Evolutionary conservation across 2,329 filamentous ascomycete species (phyloP).

Genomic region (Clonostachys solani): DNA sequence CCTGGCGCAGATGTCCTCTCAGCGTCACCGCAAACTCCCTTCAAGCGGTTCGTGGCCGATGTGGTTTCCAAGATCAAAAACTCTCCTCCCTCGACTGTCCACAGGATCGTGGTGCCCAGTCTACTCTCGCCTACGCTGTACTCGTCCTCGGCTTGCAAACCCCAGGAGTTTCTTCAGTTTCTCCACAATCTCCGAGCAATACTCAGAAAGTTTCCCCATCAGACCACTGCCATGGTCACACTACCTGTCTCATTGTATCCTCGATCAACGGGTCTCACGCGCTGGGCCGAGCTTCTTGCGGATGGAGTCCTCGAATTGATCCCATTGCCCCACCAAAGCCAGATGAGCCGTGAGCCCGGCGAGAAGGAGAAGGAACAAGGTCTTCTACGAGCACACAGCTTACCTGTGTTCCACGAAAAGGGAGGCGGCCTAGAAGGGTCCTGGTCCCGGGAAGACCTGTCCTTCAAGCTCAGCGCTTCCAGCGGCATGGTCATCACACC

Average conservation of each 20-base stretch:
- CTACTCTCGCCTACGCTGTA: slow-evolving; percentile 87
- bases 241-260: slow-evolving; percentile 79
- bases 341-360: slow-evolving; percentile 42
- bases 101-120: slow-evolving; percentile 80
- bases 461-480: slow-evolving; percentile 79
- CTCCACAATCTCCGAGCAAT: slow-evolving; percentile 74
- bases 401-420: slow-evolving; percentile 84
- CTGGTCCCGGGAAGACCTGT: slow-evolving; percentile 76
- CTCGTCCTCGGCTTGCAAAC: slow-evolving; percentile 62
- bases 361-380: slow-evolving; percentile 78
- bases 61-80: slow-evolving; percentile 51
- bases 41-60: slow-evolving; percentile 59
- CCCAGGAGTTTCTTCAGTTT: slow-evolving; percentile 73
- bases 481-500: slow-evolving; percentile 81
- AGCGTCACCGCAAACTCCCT: slow-evolving; percentile 23
- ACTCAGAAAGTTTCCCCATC: slow-evolving; percentile 60
- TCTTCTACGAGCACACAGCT: slow-evolving; percentile 74
- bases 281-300: slow-evolving; percentile 80
- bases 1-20: slow-evolving; percentile 33
- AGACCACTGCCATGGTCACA: slow-evolving; percentile 69
- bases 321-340: slow-evolving; percentile 55
- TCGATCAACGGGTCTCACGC: slow-evolving; percentile 67
- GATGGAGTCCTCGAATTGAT: slow-evolving; percentile 87
- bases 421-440: slow-evolving; percentile 71
- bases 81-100: slow-evolving; percentile 58